Percentiles rank a stretch among this genome's conserved stretches.
phyloP scores from a whole-genome alignment of 2,329 filamentous ascomycete genomes.

The Plectosphaerella plurivora region DNA sequence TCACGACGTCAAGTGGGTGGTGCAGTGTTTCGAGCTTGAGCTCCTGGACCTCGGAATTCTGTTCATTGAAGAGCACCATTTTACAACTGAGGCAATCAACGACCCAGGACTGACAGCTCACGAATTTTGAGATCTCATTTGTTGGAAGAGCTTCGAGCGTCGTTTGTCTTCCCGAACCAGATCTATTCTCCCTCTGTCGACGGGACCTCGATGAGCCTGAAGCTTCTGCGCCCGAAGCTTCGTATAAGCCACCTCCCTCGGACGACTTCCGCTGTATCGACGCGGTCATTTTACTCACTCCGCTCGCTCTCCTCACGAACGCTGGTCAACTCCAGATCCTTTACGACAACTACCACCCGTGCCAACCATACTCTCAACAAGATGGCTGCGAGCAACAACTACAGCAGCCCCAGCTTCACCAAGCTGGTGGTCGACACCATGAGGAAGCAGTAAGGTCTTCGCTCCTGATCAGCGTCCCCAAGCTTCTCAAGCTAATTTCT shows the following conservation, averaged over 20 bases:
- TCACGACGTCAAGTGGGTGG: not conserved
- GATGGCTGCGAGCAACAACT: constrained; percentile 14
- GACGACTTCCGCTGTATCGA: too few species aligned
- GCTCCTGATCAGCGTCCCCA: not conserved
- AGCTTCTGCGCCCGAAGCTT: constrained; percentile 10
- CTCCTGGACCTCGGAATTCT: too few species aligned
- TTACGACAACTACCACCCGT: not conserved
- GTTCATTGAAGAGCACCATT: not conserved
- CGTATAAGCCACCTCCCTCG: not conserved
- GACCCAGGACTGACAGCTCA: not conserved
- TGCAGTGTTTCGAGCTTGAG: too few species aligned
- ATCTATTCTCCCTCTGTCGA: not conserved
- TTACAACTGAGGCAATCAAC: not conserved
- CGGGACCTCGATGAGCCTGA: not conserved
- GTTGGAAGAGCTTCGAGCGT: not conserved
- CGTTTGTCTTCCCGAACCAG: not conserved
- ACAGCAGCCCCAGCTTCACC: constrained; percentile 33
- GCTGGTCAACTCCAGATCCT: not conserved
- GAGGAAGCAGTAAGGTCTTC: constrained; percentile 62
- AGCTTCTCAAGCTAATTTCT: not conserved
- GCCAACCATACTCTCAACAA: not conserved
- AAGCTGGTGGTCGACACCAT: constrained; percentile 70
- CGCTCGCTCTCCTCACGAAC: too few species aligned
- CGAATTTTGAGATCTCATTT: not conserved
- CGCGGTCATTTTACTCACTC: too few species aligned